A percentile compares a stretch with the other conserved stretches of the same genome.
Conservation (phyloP, 441 rosid genomes). For the Erodium texanum region DNA sequence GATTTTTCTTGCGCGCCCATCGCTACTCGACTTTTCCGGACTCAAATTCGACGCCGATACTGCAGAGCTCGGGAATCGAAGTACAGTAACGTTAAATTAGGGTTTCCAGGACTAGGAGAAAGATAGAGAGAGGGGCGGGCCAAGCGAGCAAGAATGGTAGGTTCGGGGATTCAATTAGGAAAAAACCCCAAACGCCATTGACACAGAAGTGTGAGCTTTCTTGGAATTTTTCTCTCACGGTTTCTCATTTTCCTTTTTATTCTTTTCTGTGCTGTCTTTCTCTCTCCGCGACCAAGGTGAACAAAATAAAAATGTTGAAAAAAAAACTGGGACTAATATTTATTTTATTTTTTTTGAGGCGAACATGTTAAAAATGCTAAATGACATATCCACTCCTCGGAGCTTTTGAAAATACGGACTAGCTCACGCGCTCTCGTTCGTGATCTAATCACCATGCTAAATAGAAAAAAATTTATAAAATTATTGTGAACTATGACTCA, state of each 20-base stretch:
- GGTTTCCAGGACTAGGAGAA: conserved; percentile 35
- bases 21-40: conserved; percentile 23
- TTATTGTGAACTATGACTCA: no score
- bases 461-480: no score
- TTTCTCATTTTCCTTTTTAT: conserved; percentile 19
- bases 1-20: conserved; percentile 92
- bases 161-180: conserved; percentile 28
- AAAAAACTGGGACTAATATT: no score
- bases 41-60: conserved; percentile 26
- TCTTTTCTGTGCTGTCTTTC: not conserved
- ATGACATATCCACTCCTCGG: no score
- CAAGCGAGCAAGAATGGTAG: conserved; percentile 22
- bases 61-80: conserved; percentile 16
- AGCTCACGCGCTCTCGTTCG: no score
- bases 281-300: no score
- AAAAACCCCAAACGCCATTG: conserved; percentile 58
- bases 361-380: no score
- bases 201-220: conserved; percentile 26
- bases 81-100: conserved; percentile 37
- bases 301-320: no score
- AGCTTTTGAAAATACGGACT: no score
- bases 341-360: no score
- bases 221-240: conserved; percentile 29
- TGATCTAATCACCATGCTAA: conserved; percentile 14
- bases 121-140: conserved; percentile 18